These are phyloP conservation scores for Rhizopogon vesiculosus DNA, from an alignment of 768 basidiomycete species.

Conservation along the genomic window DNA sequence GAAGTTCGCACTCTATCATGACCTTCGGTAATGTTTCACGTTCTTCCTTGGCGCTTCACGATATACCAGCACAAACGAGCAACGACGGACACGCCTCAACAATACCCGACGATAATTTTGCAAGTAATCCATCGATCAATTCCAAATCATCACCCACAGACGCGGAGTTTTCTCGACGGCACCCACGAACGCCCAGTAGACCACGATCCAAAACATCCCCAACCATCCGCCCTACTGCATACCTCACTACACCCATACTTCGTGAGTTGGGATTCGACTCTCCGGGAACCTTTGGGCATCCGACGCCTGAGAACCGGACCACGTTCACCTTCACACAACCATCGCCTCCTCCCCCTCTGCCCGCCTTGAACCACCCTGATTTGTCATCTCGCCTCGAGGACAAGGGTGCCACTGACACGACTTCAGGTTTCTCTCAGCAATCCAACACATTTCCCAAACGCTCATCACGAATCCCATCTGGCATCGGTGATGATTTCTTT, in stretches of 20 bases:
- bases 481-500: conserved; percentile 13
- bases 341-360: conserved; percentile 47
- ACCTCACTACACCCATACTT: conserved; percentile 23
- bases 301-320: conserved; percentile 25
- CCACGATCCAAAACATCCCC: conserved; percentile 16
- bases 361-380: conserved; percentile 43
- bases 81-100: background rate
- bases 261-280: conserved; percentile 25
- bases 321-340: conserved; percentile 19
- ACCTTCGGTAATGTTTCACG: conserved; percentile 17
- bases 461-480: conserved; percentile 3
- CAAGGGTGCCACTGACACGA: background rate
- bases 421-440: conserved; percentile 14
- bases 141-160: conserved; percentile 26
- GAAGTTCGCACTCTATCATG: conserved; percentile 15
- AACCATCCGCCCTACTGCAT: conserved; percentile 5
- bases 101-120: background rate
- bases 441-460: conserved; percentile 19
- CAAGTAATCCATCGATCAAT: conserved; percentile 12
- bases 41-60: conserved; percentile 6
- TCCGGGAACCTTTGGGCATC: conserved; percentile 37
- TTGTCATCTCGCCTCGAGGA: conserved; percentile 17
- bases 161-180: conserved; percentile 20
- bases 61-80: background rate
- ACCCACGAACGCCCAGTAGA: conserved; percentile 22